Base-by-base conservation (phyloP, 345 rosid genomes). In the Euphorbia peplus region DNA sequence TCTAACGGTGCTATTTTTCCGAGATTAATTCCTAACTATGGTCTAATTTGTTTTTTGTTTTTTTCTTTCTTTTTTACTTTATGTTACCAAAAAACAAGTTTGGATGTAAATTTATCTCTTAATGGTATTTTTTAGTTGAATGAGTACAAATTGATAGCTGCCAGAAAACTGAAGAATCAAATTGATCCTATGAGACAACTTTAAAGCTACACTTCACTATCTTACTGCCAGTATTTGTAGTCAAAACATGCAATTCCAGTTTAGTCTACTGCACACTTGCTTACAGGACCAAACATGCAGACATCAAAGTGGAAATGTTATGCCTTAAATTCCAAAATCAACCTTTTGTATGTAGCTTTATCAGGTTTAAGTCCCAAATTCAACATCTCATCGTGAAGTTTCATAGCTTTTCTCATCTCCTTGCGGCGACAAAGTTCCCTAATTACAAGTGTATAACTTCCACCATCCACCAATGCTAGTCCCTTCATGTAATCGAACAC, bases 351-450 rank as follows among this genome's bases (percentile, higher is more conserved):
- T 5, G 86, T 64, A 16, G 50, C 75, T 57, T 78, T 75, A 72
- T 82, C 85, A 15, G 95, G 95, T 72, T 88, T 91, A 60, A 82
- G 71, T 8, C 85, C 87, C 83, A 81, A 70, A 64, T 73, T 75
- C 84, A 91, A 69, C 92, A 91, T 88, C 56, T 87, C 83, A 62
- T 91, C 97, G 51, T 88, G 95, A 70, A 61, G 58, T 76, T 62
- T 83, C 92, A 91, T 91, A 29, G 92, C 97, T 64, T 71, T 84
- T 73, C 84, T 85, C 83, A 88, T 63, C 54, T 85, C 88, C 63
- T 82, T 81, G 3, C 62, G 53, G 19, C 46, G 68, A 64, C 87
- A 91, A 63, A 88, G 75, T 62, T 84, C 87, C 4, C 77, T 73
- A 52, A 91, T 79, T 81, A 85, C 78, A 46, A 79, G 72, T 0